These are phyloP conservation scores for Pezicula radicicola DNA, from an alignment of 2,329 filamentous ascomycete species.

Conservation along the genomic window DNA sequence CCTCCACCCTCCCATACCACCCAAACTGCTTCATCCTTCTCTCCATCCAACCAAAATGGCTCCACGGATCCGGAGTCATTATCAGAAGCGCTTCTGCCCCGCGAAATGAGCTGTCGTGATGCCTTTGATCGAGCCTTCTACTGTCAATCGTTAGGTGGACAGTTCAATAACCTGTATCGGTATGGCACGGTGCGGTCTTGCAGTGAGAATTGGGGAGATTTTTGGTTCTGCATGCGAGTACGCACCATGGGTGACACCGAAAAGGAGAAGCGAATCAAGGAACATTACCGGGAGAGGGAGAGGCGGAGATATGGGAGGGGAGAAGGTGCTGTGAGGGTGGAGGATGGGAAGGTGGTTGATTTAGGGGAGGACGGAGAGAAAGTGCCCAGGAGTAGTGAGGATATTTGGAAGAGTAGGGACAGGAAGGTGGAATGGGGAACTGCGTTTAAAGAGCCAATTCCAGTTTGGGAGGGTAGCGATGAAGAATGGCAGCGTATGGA, in stretches of 20 bases:
- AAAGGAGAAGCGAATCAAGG: conserved; percentile 45
- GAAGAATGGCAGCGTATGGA: conserved; percentile 34
- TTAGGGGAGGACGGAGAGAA: not conserved
- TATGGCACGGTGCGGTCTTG: conserved; percentile 76
- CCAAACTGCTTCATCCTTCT: conserved; percentile 9
- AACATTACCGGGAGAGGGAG: conserved; percentile 37
- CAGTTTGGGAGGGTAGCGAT: conserved; percentile 37
- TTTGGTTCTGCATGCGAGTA: conserved; percentile 96
- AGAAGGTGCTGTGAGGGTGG: conserved; percentile 57
- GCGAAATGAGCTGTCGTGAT: conserved; percentile 81
- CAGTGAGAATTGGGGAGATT: conserved; percentile 84
- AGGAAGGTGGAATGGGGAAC: conserved; percentile 49
- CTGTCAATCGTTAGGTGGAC: conserved; percentile 87
- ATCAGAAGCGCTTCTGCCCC: conserved; percentile 71
- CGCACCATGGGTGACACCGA: conserved; percentile 58
- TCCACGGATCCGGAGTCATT: conserved; percentile 35
- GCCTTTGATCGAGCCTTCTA: conserved; percentile 93
- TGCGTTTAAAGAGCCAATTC: conserved; percentile 30
- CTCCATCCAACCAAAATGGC: conserved; percentile 3
- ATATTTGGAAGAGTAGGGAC: conserved; percentile 79
- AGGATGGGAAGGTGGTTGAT: not conserved
- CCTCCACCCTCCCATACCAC: conserved; percentile 9
- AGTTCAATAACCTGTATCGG: conserved; percentile 90
- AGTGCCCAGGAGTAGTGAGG: conserved; percentile 64
- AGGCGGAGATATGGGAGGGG: conserved; percentile 55